Evolutionary conservation across 1,139 yeast species (phyloP).

Genomic region (Scheffersomyces stambukii): DNA sequence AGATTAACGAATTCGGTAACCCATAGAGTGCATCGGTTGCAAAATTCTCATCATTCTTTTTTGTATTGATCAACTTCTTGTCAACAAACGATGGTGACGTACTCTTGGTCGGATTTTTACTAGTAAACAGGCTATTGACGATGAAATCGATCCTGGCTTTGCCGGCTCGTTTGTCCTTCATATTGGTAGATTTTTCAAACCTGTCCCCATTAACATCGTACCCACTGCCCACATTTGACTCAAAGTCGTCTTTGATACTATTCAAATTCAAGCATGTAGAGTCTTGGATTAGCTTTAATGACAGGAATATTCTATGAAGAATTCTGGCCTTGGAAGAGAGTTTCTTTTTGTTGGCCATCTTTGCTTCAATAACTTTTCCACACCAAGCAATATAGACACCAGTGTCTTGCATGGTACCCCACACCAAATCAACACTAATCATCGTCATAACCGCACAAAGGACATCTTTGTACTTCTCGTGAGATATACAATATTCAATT

Average conservation of each 20-base stretch:
- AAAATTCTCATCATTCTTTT: constrained; percentile 50
- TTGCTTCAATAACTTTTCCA: constrained; percentile 66
- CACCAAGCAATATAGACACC: constrained; percentile 72
- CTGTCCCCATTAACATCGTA: constrained; percentile 41
- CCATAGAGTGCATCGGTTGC: constrained; percentile 84
- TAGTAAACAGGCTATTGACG: constrained; percentile 26
- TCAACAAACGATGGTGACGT: constrained; percentile 42
- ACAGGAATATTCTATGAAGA: constrained; percentile 74
- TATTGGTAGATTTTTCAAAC: constrained; percentile 15
- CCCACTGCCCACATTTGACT: constrained; percentile 24
- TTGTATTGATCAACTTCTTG: constrained; percentile 41
- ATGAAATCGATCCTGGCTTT: constrained; percentile 46
- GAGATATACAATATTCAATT: constrained; percentile 49
- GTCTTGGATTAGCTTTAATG: constrained; percentile 71
- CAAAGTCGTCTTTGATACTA: constrained; percentile 34
- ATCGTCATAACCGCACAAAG: constrained; percentile 79
- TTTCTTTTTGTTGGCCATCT: constrained; percentile 63
- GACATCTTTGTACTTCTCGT: constrained; percentile 79
- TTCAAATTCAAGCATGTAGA: constrained; percentile 55
- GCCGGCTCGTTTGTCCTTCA: constrained; percentile 7
- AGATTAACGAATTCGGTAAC: constrained; percentile 72
- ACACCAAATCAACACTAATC: constrained; percentile 84
- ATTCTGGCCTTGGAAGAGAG: constrained; percentile 73
- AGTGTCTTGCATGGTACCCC: constrained; percentile 92
- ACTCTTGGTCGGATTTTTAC: constrained; percentile 10